phyloP scores from a whole-genome alignment of 179 eudicot genomes.

The Corrigiola litoralis region DNA sequence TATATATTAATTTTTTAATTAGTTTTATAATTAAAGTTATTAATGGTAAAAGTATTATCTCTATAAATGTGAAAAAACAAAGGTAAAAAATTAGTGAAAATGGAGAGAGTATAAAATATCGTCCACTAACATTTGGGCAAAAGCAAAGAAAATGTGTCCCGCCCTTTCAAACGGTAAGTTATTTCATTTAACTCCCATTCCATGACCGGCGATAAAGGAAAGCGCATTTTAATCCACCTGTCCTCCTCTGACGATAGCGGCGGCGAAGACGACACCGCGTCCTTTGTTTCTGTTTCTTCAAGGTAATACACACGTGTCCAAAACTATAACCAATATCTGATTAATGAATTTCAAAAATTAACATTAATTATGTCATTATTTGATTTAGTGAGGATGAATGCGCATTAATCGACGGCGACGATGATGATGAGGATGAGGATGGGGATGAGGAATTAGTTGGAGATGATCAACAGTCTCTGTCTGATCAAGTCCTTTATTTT shows the following conservation, averaged over 20 bases:
- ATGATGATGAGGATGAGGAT: constrained; percentile 9
- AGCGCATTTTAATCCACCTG: constrained; percentile 13
- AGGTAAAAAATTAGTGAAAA: too few relatives aligned
- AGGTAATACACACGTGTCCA: too few relatives aligned
- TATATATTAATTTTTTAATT: too few relatives aligned
- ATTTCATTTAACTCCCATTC: neutral
- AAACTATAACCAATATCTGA: too few relatives aligned
- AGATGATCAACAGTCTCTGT: constrained; percentile 22
- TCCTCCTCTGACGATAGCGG: constrained; percentile 14
- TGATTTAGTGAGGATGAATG: constrained; percentile 19
- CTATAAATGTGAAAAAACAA: too few relatives aligned
- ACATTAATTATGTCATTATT: neutral
- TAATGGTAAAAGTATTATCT: too few relatives aligned
- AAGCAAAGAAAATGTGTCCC: neutral
- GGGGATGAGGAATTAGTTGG: constrained; percentile 1
- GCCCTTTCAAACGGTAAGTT: neutral
- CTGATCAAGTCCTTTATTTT: constrained; percentile 19
- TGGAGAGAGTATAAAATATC: too few relatives aligned
- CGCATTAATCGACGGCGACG: constrained; percentile 8
- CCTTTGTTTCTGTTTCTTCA: constrained; percentile 10
- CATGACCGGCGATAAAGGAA: constrained; percentile 25
- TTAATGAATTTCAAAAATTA: neutral
- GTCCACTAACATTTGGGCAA: neutral
- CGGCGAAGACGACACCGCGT: constrained; percentile 13
- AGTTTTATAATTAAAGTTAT: too few relatives aligned